Evolutionary conservation across 805 yeast species (phyloP).

Genomic region (Metschnikowia gelsemii): DNA sequence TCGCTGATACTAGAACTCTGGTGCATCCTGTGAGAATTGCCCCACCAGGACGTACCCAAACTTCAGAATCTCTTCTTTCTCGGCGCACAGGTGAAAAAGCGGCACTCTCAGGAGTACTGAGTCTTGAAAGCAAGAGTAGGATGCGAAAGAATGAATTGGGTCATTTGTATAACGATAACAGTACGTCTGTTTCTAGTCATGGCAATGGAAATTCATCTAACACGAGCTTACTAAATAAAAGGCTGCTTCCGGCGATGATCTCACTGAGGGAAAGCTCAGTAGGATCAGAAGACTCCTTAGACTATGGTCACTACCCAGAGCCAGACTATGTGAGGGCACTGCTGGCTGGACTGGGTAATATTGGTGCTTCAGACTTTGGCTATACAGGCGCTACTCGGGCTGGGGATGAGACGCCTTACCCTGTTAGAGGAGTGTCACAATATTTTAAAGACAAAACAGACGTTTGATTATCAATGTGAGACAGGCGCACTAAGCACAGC

Average conservation of each 20-base stretch:
- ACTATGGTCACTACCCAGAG: not conserved
- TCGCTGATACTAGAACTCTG: not conserved
- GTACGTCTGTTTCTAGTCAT: not conserved
- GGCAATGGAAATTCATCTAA: slow-evolving; percentile 1
- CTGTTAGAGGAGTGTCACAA: slow-evolving; percentile 21
- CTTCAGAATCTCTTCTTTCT: slow-evolving; percentile 3
- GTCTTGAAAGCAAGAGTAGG: not conserved
- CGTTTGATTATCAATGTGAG: not conserved
- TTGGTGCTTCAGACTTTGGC: not conserved
- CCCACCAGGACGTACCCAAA: slow-evolving; percentile 3
- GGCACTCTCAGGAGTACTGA: not conserved
- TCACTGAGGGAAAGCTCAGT: not conserved
- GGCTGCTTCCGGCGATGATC: not conserved
- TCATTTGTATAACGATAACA: not conserved
- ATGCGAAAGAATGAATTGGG: not conserved
- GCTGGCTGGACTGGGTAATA: not conserved
- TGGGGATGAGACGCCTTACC: slow-evolving; percentile 15
- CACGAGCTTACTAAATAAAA: not conserved
- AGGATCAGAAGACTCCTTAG: not conserved
- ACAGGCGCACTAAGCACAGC: not conserved
- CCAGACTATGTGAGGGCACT: not conserved
- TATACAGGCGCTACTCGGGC: not conserved
- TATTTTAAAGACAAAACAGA: slow-evolving; percentile 9
- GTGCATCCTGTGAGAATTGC: not conserved
- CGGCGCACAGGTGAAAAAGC: not conserved